These are phyloP conservation scores for Termitomyces sp. DNA, from an alignment of 768 basidiomycete species.

Conservation along the genomic window DNA sequence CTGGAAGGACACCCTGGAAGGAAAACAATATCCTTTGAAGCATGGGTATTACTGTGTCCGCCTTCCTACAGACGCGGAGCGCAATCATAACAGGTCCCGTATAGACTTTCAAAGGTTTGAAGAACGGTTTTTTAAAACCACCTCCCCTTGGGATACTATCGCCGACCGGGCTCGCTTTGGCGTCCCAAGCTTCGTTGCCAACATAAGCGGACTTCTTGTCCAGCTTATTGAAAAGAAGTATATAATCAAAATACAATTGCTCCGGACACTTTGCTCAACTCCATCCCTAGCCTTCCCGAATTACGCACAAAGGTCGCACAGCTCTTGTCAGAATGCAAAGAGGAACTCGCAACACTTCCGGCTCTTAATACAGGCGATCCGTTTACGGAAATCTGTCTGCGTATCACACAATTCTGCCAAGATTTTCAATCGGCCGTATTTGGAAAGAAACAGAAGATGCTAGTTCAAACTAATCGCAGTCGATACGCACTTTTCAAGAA, in stretches of 20 bases:
- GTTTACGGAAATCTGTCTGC: conserved; percentile 37
- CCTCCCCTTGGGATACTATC: conserved; percentile 50
- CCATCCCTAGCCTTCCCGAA: conserved; percentile 38
- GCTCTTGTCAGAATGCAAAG: conserved; percentile 29
- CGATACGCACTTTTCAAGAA: conserved; percentile 28
- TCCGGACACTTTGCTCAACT: not conserved
- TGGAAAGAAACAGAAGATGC: conserved; percentile 27
- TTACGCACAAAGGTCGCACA: conserved; percentile 34
- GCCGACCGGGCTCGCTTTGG: conserved; percentile 46
- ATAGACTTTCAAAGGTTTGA: conserved; percentile 32
- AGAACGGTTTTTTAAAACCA: conserved; percentile 39
- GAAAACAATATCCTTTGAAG: conserved; percentile 36
- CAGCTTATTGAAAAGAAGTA: conserved; percentile 50
- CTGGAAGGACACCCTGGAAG: conserved; percentile 54
- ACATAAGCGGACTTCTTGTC: conserved; percentile 49
- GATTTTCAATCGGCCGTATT: conserved; percentile 27
- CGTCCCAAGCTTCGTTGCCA: conserved; percentile 44
- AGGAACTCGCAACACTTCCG: conserved; percentile 37
- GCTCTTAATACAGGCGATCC: conserved; percentile 31
- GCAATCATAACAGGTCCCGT: conserved; percentile 30
- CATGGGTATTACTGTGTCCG: conserved; percentile 67
- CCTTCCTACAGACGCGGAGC: conserved; percentile 55
- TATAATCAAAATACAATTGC: conserved; percentile 13
- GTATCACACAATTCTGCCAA: conserved; percentile 40
- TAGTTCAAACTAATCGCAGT: conserved; percentile 30